Conservation (phyloP, 2,329 filamentous ascomycete genomes). For the Chrysoporthe cubensis region DNA sequence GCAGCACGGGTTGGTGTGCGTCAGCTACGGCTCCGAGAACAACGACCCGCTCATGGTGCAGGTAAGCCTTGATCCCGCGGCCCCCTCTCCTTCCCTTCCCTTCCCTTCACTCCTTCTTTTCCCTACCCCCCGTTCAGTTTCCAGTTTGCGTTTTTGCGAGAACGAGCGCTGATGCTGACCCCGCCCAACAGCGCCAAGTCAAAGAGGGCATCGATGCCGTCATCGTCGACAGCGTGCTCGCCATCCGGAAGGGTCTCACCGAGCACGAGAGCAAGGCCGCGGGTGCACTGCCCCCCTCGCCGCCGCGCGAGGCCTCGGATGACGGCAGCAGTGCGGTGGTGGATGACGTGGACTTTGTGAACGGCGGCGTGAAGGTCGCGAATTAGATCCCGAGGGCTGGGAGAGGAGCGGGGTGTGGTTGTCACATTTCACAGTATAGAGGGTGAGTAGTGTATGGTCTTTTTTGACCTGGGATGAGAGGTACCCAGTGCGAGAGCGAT, state of each 20-base stretch:
- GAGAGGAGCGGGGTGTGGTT: not conserved
- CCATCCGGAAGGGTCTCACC: constrained; percentile 88
- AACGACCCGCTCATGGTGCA: constrained; percentile 86
- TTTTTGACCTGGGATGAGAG: no score
- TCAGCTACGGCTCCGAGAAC: constrained; percentile 90
- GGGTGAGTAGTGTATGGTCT: not conserved
- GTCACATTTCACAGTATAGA: not conserved
- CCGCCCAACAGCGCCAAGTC: constrained; percentile 72
- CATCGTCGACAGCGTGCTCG: constrained; percentile 93
- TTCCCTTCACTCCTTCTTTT: not conserved
- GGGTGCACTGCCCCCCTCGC: constrained; percentile 1
- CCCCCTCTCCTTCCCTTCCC: constrained; percentile 18
- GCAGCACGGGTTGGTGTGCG: constrained; percentile 89
- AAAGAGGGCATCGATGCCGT: constrained; percentile 96
- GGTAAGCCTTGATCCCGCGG: constrained; percentile 53
- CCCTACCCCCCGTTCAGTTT: constrained; percentile 15
- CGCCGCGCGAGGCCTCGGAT: not conserved
- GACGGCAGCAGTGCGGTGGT: constrained; percentile 15
- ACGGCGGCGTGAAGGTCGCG: constrained; percentile 19
- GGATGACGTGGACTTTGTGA: constrained; percentile 8
- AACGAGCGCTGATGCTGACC: not conserved
- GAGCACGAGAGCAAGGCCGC: constrained; percentile 34
- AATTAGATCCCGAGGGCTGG: constrained; percentile 10
- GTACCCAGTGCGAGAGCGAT: not conserved
- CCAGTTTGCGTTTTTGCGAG: not conserved